Evolutionary conservation across 306 rosid genomes (phyloP).

Genomic region (Crataegus laevigata): DNA sequence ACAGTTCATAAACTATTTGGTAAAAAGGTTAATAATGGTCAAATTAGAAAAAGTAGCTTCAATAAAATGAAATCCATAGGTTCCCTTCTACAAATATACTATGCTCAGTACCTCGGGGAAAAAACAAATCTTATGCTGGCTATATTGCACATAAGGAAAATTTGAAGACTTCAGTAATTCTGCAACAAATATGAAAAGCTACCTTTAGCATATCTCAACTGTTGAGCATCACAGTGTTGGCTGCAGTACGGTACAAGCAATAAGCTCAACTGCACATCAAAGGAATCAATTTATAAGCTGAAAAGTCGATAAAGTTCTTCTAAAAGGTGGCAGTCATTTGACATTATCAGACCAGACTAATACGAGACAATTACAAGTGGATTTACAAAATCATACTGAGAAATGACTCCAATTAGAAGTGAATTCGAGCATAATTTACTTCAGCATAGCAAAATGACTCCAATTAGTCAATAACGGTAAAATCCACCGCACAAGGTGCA

Average conservation of each 20-base stretch:
- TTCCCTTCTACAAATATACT: not conserved
- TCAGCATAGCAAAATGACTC: not conserved
- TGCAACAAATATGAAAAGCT: constrained; percentile 21
- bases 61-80: not conserved
- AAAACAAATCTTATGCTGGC: constrained; percentile 1
- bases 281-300: constrained; percentile 12
- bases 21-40: not conserved
- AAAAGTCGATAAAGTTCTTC: constrained; percentile 5
- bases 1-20: not conserved
- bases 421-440: not conserved
- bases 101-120: not conserved
- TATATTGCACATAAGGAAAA: constrained; percentile 6
- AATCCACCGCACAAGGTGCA: not conserved
- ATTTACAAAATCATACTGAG: not conserved
- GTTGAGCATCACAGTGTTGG: constrained; percentile 38
- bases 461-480: not conserved
- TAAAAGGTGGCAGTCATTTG: not conserved
- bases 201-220: constrained; percentile 51
- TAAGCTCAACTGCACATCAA: constrained; percentile 51
- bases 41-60: not conserved
- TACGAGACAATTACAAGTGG: not conserved
- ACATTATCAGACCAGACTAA: constrained; percentile 4
- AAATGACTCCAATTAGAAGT: not conserved
- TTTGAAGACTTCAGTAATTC: constrained; percentile 9
- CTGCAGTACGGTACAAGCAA: constrained; percentile 35